Base-by-base conservation (phyloP, 1,284 basidiomycete species). In the Austroboletus rostrupii region DNA sequence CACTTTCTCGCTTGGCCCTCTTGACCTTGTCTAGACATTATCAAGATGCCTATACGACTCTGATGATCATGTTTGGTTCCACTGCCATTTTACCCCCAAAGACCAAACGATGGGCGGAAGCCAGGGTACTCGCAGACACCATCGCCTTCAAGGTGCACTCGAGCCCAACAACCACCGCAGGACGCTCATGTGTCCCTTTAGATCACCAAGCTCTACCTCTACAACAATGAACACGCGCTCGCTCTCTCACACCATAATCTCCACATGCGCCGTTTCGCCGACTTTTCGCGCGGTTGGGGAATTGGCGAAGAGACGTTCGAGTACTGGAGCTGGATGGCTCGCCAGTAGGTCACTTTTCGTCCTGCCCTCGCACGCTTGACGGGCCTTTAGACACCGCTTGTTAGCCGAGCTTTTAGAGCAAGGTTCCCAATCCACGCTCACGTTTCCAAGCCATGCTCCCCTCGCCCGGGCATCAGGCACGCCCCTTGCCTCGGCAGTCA, bases 51-150 rank as follows among this genome's bases (percentile, higher is more conserved):
- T 95, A 94, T 72, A 80, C 80, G 39, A 85, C 81, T 46, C 72
- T 97, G 13, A 74, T 85, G 31, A 81, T 85, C 42, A 92, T 96
- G 87, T 95, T 97, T 62, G 82, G 86, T 1, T 91, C 90, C 4
- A 89, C 90, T 4, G 83, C 83, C 0, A 87, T 90, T 48, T 68
- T 97, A 5, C 90, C 91, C 0, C 94, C 96, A 5, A 80, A 95
- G 3, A 97, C 95, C 0, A 98, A 98, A 66, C 79, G 96, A 28
- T 98, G 96, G 95, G 94, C 96, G 4, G 96, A 99, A 70, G 96
- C 94, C 2, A 97, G 97, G 64, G 96, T 98, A 2, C 77, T 99
- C 3, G 91, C 90, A 0, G 96, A 99, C 64, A 90, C 90, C 58
- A 85, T 96, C 51, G 90, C 85, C 52, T 74, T 95, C 61, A 92